Conservation (phyloP, 176 grass and related monocot species). For the Microstegium vimineum region DNA sequence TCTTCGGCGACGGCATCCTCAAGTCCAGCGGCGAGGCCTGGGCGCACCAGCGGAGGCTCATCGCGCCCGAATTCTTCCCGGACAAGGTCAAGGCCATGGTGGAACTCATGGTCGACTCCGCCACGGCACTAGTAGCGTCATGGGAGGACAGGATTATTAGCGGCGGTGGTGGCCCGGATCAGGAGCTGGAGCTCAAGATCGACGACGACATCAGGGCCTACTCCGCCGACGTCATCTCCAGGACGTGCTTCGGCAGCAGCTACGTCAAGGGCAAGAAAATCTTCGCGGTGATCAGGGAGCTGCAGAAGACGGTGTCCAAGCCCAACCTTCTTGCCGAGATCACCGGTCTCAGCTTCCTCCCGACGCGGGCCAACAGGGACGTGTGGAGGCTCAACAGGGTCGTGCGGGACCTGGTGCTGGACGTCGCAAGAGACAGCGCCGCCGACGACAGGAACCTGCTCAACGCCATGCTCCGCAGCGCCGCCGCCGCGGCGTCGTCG, state of each 20-base stretch:
- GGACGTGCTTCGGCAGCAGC: conserved; percentile 83
- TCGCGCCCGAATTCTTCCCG: conserved; percentile 77
- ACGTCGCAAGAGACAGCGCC: conserved; percentile 31
- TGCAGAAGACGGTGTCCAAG: conserved; percentile 67
- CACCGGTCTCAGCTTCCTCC: conserved; percentile 46
- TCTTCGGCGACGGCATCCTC: conserved; percentile 90
- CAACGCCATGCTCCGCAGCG: conserved; percentile 56
- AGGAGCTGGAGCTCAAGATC: conserved; percentile 45
- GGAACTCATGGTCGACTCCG: conserved; percentile 64
- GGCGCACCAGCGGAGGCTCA: conserved; percentile 63
- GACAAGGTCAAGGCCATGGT: conserved; percentile 86
- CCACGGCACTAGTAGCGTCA: conserved; percentile 37
- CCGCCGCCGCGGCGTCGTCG: not conserved
- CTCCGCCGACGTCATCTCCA: conserved; percentile 84
- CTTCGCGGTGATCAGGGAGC: conserved; percentile 62
- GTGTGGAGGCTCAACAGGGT: conserved; percentile 60
- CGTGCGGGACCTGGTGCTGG: conserved; percentile 52
- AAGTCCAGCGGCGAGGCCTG: conserved; percentile 75
- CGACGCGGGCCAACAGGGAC: conserved; percentile 35
- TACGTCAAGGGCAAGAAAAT: conserved; percentile 61
- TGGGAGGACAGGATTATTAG: conserved; percentile 45
- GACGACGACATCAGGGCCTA: conserved; percentile 79
- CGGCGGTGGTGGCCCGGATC: too few relatives aligned
- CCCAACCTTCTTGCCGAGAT: conserved; percentile 69
- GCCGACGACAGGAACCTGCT: conserved; percentile 36